phyloP scores from a whole-genome alignment of 495 filamentous ascomycete genomes.

The Friedmanniomyces endolithicus region DNA sequence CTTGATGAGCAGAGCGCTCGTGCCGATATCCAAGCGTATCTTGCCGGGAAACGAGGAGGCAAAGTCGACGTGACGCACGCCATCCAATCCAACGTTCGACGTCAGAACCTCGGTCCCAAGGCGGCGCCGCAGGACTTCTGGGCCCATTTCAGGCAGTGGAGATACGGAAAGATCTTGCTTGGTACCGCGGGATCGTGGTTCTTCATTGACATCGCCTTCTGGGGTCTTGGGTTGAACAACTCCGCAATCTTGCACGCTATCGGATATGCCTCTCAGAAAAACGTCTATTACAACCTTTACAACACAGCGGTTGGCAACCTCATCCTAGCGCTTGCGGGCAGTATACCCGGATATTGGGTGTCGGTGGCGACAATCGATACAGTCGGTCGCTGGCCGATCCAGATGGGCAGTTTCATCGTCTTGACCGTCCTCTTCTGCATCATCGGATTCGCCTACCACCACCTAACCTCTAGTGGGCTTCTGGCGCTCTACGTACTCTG shows the following conservation, averaged over 20 bases:
- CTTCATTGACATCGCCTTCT: conserved; percentile 5
- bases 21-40: too few species aligned
- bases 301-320: conserved; percentile 62
- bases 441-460: conserved; percentile 60
- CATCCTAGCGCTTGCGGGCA: conserved; percentile 38
- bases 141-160: not conserved
- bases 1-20: too few species aligned
- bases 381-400: conserved; percentile 68
- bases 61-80: too few species aligned
- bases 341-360: conserved; percentile 69
- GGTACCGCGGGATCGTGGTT: conserved; percentile 2
- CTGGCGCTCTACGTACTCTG: conserved; percentile 27
- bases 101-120: not conserved
- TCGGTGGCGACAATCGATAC: conserved; percentile 57
- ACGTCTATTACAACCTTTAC: conserved; percentile 52
- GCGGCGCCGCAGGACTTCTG: not conserved
- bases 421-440: conserved; percentile 64
- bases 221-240: not conserved
- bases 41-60: too few species aligned
- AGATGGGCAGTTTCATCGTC: conserved; percentile 61
- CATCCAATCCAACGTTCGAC: not conserved
- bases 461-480: conserved; percentile 24
- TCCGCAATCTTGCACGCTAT: conserved; percentile 52
- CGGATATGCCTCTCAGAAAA: conserved; percentile 47
- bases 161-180: not conserved